Evolutionary conservation across 495 filamentous ascomycete species (phyloP), one percentile per base, ranked within the genome.

Genomic region (Poronia punctata): DNA sequence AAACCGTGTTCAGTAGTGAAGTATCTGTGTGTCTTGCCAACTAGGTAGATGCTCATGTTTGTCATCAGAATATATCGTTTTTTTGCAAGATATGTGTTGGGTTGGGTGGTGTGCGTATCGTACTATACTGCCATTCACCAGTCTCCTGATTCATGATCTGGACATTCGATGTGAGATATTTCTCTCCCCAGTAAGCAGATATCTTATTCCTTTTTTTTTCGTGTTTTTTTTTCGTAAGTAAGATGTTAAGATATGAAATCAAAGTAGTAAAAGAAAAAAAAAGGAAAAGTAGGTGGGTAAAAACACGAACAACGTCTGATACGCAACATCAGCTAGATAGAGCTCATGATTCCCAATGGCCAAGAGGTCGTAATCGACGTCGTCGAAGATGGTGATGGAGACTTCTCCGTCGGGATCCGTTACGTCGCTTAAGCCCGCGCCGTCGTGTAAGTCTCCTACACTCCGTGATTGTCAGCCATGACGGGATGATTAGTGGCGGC

Each of bases 161-260:
- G 24, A 92, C 73, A 54, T 94, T 94, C 0, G 83, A 87, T 6
- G 85, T 79, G n/a, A 88, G 59, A 49, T 88, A 88, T 42, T 56
- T 63, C 14, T 67, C 59, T 12, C 66, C 68, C 67, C 35, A 38
- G 11, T 38, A 24, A 1, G 43, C 40, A 9, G 64, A 67, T 20
- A 60, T 53, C 33, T 56, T 52, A 20, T 70, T 56, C 15, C 35
- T 38, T 35, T 50, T n/a, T n/a, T n/a, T n/a, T n/a, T n/a, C n/a
- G n/a, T n/a, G n/a, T n/a, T n/a, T n/a, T n/a, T n/a, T n/a, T n/a
- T n/a, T n/a, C n/a, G n/a, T n/a, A n/a, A n/a, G n/a, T n/a, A n/a
- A n/a, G n/a, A n/a, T n/a, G n/a, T n/a, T n/a, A n/a, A n/a, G n/a
- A n/a, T n/a, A n/a, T n/a, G n/a, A n/a, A n/a, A n/a, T n/a, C n/a